Evolutionary conservation across 768 basidiomycete species (phyloP), one percentile per base, ranked within the genome.

Genomic region (Amanita muscaria): DNA sequence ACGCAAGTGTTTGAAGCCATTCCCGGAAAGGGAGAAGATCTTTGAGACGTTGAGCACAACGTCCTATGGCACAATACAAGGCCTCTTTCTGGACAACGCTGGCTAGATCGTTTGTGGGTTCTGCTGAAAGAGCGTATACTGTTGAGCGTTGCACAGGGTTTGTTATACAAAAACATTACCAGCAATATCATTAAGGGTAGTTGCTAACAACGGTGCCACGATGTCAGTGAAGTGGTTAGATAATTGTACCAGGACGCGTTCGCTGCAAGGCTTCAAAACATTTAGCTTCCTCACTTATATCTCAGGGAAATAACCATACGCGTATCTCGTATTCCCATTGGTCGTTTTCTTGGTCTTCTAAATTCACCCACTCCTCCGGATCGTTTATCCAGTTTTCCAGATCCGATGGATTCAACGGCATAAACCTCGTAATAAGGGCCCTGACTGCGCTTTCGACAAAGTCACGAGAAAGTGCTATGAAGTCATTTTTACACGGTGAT

Each of bases 241-340:
- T 15, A 94, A 61, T 15, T 85, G 80, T 68, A 91, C 78, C 18
- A 97, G 68, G 19, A 97, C 87, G n/a, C 91, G 74, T 63, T 97
- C 93, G 37, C 87, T 88, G 56, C 92, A 94, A 1, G 92, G 83
- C 94, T 97, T 48, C 29, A 40, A 37, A 24, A 10, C n/a, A 29
- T 14, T 45, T 18, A 30, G 33, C 39, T 30, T 16, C 38, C 31
- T 40, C 21, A 6, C 18, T 39, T 21, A 31, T 30, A 22, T 33
- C 25, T 42, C 18, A 25, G 40, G 18, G 30, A 46, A 23, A 31
- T 14, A 48, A 18, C 45, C 82, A 22, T 55, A 94, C 92, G 51
- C 94, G 74, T 48, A 96, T 77, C 54, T 94, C 90, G 55, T 76
- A 97, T 54, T 92, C 84, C 92, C 93, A 97, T 46, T 87, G 79